Percentiles rank a stretch among this genome's conserved stretches.
Evolutionary conservation across 768 basidiomycete species (phyloP).

Genomic region (Rhodotorula taiwanensis): DNA sequence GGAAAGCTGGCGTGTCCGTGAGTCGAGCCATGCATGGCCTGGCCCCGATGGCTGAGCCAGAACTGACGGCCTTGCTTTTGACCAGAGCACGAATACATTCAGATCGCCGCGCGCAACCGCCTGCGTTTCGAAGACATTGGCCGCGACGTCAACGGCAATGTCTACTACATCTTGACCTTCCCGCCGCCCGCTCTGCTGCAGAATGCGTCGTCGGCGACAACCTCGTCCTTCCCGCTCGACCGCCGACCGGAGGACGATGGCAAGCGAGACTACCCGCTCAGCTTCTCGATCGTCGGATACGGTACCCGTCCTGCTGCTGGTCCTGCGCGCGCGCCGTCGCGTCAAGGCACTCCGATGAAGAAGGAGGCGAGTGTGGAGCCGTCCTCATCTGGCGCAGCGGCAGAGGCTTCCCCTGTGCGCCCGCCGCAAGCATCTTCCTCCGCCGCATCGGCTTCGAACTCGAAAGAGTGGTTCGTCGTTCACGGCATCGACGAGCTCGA

Average conservation of each 20-base stretch:
- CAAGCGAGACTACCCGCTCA: constrained; percentile 13
- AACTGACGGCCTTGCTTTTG: not conserved
- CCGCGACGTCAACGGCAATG: constrained; percentile 10
- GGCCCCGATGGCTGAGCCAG: too few species aligned
- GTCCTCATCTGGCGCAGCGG: too few species aligned
- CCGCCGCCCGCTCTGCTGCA: not conserved
- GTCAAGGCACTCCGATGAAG: not conserved
- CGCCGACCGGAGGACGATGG: constrained; percentile 3
- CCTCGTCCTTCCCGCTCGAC: constrained; percentile 14
- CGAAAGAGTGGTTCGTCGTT: constrained; percentile 9
- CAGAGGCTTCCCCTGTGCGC: too few species aligned
- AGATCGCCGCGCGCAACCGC: not conserved
- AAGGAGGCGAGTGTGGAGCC: not conserved
- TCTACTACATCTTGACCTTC: constrained; percentile 12
- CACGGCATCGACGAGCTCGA: constrained; percentile 2
- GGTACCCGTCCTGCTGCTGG: not conserved
- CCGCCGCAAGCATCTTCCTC: not conserved
- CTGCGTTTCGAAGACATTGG: constrained; percentile 3
- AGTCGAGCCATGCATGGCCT: not conserved
- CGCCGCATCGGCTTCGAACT: not conserved
- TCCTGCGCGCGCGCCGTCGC: not conserved
- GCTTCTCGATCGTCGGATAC: constrained; percentile 2
- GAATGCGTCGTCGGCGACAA: not conserved
- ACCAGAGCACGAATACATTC: constrained; percentile 11
- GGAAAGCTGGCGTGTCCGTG: constrained; percentile 6